Conservation (phyloP, 129 eudicot species). For the sunflower (Helianthus annuus) region HanXRQr2.0-SUNRISE NC_035449.2:4553625-4554124, state of each 20-base stretch:
- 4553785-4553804: slow-evolving; percentile 82
- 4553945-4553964: slow-evolving; percentile 85
- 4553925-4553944: slow-evolving; percentile 82
- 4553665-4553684: slow-evolving; percentile 92
- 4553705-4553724: slow-evolving; percentile 84
- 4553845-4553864: slow-evolving; percentile 93
- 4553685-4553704: slow-evolving; percentile 86
- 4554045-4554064: neutral
- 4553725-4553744: slow-evolving; percentile 91
- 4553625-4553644: slow-evolving; percentile 82
- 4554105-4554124: no score
- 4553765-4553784: slow-evolving; percentile 34
- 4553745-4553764: slow-evolving; percentile 65
- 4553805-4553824: slow-evolving; percentile 83
- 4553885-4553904: slow-evolving; percentile 87
- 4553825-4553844: slow-evolving; percentile 88
- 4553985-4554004: slow-evolving; percentile 45
- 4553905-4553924: slow-evolving; percentile 80
- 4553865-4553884: slow-evolving; percentile 63
- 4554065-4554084: neutral
- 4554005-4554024: slow-evolving; percentile 11
- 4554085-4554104: no score
- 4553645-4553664: slow-evolving; percentile 85
- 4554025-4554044: neutral
- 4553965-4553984: slow-evolving; percentile 91